Base-by-base conservation (phyloP, 805 yeast species). In the Myxozyma melibiosi region DNA sequence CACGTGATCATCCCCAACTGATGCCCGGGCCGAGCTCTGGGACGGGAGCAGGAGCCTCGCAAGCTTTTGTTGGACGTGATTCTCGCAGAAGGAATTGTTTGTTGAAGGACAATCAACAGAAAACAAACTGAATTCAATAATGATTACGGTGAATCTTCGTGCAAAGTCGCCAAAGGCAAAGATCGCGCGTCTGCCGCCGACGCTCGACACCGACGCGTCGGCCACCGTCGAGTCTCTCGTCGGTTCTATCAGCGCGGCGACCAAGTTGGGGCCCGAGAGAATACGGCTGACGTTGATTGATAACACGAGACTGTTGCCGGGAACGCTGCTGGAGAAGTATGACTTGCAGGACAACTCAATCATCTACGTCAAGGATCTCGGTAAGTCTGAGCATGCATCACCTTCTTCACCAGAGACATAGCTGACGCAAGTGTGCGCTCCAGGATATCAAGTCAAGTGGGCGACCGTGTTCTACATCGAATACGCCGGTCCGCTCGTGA, bases 391-490 rank as follows among this genome's bases (percentile, higher is more conserved):
- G 24, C 24, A n/a, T n/a, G n/a, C n/a, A n/a, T n/a, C n/a, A n/a
- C n/a, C n/a, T n/a, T n/a, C n/a, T n/a, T n/a, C n/a, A n/a, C n/a
- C n/a, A n/a, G n/a, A n/a, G n/a, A n/a, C n/a, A n/a, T 8, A 14
- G 25, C 30, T 13, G 4, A 22, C 18, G 22, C 37, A n/a, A n/a
- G 31, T 40, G 22, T 22, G 27, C 7, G 22, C 20, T 18, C 13
- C 24, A 64, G 67, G 67, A 20, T 90, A 91, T 0, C 99, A 94
- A 73, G 82, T 94, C 57, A 84, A 85, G 3, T 94, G 97, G 97
- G 81, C 87, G 73, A 80, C 90, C 2, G 98, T 92, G n/a, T 94
- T 84, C 69, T 66, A 89, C 51, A 75, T 89, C 62, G 99, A 94
- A 74, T 94, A 94, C 70, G 65, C 88, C 16, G 98, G 98, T 2